A percentile compares a stretch with the other conserved stretches of the same genome.
Evolutionary conservation across 257 asterid species (phyloP).

Genomic region (Eucommia ulmoides): DNA sequence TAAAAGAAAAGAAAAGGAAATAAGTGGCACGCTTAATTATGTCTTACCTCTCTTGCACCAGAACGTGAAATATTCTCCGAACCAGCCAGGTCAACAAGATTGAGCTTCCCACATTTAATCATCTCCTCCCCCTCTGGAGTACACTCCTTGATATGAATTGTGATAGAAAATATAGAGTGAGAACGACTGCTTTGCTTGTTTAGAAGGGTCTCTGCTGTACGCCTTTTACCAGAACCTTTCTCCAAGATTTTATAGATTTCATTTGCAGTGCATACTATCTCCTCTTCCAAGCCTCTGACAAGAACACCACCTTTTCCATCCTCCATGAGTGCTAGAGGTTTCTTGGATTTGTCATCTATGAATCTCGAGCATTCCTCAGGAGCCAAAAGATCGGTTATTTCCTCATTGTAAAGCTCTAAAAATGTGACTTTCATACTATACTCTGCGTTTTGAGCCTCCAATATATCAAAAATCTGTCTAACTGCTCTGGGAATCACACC

Average conservation of each 20-base stretch:
- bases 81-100: constrained; percentile 97
- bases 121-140: constrained; percentile 99
- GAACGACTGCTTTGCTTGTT: constrained; percentile 99
- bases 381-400: constrained; percentile 89
- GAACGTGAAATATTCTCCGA: constrained; percentile 97
- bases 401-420: constrained; percentile 92
- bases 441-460: constrained; percentile 90
- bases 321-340: constrained; percentile 95
- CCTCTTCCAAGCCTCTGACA: constrained; percentile 96
- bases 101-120: constrained; percentile 95
- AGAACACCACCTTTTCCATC: constrained; percentile 97
- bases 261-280: constrained; percentile 83
- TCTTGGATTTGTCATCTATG: constrained; percentile 79
- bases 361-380: constrained; percentile 69
- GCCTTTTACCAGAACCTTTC: constrained; percentile 97
- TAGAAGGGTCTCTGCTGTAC: constrained; percentile 95
- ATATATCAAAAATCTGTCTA: constrained; percentile 75
- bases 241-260: constrained; percentile 85
- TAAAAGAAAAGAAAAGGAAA: too few relatives aligned
- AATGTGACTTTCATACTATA: constrained; percentile 92
- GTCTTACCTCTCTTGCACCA: constrained; percentile 92
- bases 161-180: constrained; percentile 88
- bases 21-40: constrained; percentile 1
- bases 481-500: constrained; percentile 99
- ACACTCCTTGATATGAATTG: constrained; percentile 91